phyloP scores from a whole-genome alignment of 805 yeast genomes.

The Cyberlindnera xylosilytica region DNA sequence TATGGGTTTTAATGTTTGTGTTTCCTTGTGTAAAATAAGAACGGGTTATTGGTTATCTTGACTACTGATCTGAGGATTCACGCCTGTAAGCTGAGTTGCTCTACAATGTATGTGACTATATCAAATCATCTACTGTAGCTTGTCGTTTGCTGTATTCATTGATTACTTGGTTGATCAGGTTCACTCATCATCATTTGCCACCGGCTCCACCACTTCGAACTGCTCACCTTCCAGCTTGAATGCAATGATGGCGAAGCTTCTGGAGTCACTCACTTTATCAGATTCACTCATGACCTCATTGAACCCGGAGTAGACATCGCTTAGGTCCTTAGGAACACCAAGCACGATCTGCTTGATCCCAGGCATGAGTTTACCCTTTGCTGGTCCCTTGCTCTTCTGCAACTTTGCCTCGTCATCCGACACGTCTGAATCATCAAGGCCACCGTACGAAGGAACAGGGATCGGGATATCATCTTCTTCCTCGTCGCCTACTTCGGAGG shows the following conservation, averaged over 20 bases:
- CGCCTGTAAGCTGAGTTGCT: slow-evolving; percentile 4
- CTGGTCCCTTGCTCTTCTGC: slow-evolving; percentile 7
- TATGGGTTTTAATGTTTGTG: background rate
- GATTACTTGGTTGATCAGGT: too few species aligned
- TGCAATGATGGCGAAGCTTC: slow-evolving; percentile 19
- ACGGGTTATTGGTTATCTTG: slow-evolving; percentile 8
- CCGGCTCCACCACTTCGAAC: slow-evolving; percentile 17
- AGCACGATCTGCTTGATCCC: slow-evolving; percentile 13
- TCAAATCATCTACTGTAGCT: too few species aligned
- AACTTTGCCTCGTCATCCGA: slow-evolving; percentile 27
- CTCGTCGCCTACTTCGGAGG: slow-evolving; percentile 22
- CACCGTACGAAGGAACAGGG: slow-evolving; percentile 30
- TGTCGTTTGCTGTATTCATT: background rate
- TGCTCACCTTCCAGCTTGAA: slow-evolving; percentile 23
- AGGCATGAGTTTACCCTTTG: slow-evolving; percentile 14
- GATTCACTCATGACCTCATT: slow-evolving; percentile 15
- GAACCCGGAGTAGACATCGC: slow-evolving; percentile 22
- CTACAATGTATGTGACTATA: slow-evolving; percentile 1
- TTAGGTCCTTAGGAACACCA: slow-evolving; percentile 21
- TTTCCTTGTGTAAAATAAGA: background rate
- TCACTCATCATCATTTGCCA: slow-evolving; percentile 14
- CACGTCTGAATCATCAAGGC: slow-evolving; percentile 23
- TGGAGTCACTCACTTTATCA: slow-evolving; percentile 7
- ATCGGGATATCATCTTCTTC: slow-evolving; percentile 36
- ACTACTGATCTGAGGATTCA: background rate